Conservation (phyloP, 257 asterid species). For the Verbena officinalis region DNA sequence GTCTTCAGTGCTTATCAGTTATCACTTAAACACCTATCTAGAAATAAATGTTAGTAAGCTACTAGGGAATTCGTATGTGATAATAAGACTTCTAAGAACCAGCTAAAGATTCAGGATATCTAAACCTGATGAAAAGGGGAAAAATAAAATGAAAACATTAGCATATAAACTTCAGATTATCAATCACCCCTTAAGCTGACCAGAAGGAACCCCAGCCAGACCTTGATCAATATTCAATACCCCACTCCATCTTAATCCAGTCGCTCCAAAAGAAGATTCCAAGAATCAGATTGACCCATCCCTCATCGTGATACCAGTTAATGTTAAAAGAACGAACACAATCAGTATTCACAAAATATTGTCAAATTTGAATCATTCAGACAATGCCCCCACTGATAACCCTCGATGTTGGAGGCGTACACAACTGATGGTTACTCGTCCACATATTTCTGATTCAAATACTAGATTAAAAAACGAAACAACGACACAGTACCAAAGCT, state of each 20-base stretch:
- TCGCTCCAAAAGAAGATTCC: slow-evolving; percentile 1
- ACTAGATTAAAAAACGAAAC: slow-evolving; percentile 22
- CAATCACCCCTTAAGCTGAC: slow-evolving; percentile 15
- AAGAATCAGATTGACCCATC: slow-evolving; percentile 17
- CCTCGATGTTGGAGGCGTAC: background rate
- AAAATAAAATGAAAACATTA: background rate
- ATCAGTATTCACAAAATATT: background rate
- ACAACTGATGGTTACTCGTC: background rate
- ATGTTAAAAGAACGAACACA: background rate
- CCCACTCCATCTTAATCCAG: slow-evolving; percentile 11
- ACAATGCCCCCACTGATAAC: background rate
- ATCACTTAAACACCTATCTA: background rate
- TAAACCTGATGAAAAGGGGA: background rate
- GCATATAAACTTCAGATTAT: background rate
- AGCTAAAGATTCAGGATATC: slow-evolving; percentile 3
- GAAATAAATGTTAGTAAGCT: slow-evolving; percentile 16
- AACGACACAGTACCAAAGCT: slow-evolving; percentile 2
- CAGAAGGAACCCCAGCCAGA: slow-evolving; percentile 5
- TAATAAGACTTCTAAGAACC: background rate
- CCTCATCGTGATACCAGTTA: slow-evolving; percentile 6
- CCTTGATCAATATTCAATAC: background rate
- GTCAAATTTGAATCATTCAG: background rate
- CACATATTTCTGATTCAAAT: background rate
- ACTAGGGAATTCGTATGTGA: background rate
- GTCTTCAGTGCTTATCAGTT: background rate